Evolutionary conservation across 2,329 filamentous ascomycete genomes (phyloP).

Genomic region (Claviceps humidiphila): DNA sequence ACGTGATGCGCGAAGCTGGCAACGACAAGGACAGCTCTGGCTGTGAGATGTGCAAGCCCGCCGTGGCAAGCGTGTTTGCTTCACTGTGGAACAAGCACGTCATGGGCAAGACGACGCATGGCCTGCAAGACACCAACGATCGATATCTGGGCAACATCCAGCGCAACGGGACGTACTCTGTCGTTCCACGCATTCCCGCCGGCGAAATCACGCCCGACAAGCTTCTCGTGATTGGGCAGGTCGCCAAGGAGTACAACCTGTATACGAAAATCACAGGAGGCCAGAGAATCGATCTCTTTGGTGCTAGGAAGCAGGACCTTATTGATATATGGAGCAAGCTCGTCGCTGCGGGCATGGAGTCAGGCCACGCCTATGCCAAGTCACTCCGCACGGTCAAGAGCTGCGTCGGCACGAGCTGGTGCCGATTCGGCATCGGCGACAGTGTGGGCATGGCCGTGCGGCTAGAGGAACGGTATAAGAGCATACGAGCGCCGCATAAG

Average conservation of each 20-base stretch:
- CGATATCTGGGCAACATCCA: constrained; percentile 81
- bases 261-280: constrained; percentile 91
- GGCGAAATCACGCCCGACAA: constrained; percentile 84
- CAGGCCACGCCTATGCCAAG: constrained; percentile 83
- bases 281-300: constrained; percentile 87
- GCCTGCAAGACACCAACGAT: constrained; percentile 85
- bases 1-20: constrained; percentile 69
- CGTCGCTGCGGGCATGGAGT: constrained; percentile 77
- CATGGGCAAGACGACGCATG: constrained; percentile 55
- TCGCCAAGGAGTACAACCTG: constrained; percentile 70
- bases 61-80: constrained; percentile 66
- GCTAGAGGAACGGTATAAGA: constrained; percentile 83
- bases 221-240: constrained; percentile 68
- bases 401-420: constrained; percentile 87
- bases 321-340: constrained; percentile 69
- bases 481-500: constrained; percentile 78
- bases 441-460: constrained; percentile 83
- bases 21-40: constrained; percentile 60
- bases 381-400: constrained; percentile 80
- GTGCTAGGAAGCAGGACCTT: constrained; percentile 76
- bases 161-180: constrained; percentile 80
- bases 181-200: constrained; percentile 68
- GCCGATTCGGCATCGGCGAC: constrained; percentile 76
- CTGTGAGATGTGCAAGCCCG: constrained; percentile 79
- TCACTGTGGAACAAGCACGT: constrained; percentile 76